These are phyloP conservation scores for Teunomyces stri DNA, from an alignment of 805 yeast species.

Conservation along the genomic window DNA sequence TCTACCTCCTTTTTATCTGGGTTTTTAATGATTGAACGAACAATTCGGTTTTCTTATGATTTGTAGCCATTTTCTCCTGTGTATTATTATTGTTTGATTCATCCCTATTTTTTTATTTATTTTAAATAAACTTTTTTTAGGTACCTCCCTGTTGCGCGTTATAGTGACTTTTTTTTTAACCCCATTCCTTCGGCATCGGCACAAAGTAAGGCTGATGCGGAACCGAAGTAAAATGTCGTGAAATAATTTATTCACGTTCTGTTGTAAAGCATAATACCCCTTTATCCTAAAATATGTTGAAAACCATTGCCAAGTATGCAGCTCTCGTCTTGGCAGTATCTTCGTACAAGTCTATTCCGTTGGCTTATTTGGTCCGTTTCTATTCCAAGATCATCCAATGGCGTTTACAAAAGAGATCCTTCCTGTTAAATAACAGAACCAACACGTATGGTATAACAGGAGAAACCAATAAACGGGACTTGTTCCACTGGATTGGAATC, in stretches of 20 bases:
- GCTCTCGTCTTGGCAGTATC: conserved; percentile 26
- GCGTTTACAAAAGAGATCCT: conserved; percentile 33
- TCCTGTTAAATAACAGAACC: conserved; percentile 15
- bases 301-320: neutral
- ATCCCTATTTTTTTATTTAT: neutral
- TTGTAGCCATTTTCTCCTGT: neutral
- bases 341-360: conserved; percentile 64
- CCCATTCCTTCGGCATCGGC: conserved; percentile 2
- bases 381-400: conserved; percentile 45
- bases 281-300: neutral
- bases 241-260: neutral
- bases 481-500: conserved; percentile 45
- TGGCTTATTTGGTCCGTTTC: conserved; percentile 66
- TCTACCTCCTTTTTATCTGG: neutral
- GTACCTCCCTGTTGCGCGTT: neutral
- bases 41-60: neutral
- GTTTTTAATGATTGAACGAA: conserved; percentile 2
- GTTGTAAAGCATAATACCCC: neutral
- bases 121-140: neutral
- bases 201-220: neutral
- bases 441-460: conserved; percentile 35
- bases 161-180: neutral
- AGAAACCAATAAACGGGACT: conserved; percentile 13
- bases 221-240: neutral
- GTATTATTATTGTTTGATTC: neutral